These are phyloP conservation scores for Epicoccum nigrum DNA, from an alignment of 2,329 filamentous ascomycete genomes.

Conservation along the genomic window DNA sequence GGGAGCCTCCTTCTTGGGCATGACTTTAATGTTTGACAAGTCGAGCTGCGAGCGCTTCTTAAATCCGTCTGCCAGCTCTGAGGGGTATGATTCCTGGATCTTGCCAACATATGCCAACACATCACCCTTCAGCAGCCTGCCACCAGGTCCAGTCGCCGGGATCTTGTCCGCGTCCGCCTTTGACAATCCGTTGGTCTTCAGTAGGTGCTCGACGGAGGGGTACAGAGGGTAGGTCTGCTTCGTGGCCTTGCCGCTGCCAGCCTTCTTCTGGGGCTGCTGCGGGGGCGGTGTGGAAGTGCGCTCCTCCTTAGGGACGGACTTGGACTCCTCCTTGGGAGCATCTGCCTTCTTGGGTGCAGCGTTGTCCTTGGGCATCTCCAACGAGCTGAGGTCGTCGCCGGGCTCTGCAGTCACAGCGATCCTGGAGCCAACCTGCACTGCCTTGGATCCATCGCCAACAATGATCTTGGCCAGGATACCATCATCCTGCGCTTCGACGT, in stretches of 20 bases:
- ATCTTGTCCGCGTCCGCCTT: constrained; percentile 80
- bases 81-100: constrained; percentile 74
- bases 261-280: constrained; percentile 41
- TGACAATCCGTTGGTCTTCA: constrained; percentile 79
- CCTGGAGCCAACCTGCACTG: constrained; percentile 75
- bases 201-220: constrained; percentile 82
- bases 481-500: constrained; percentile 91
- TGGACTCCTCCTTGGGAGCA: constrained; percentile 32
- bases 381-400: constrained; percentile 75
- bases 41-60: constrained; percentile 82
- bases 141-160: constrained; percentile 83
- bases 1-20: constrained; percentile 53
- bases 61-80: constrained; percentile 72
- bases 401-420: constrained; percentile 84
- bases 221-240: constrained; percentile 75
- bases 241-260: constrained; percentile 55
- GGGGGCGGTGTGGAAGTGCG: constrained; percentile 38
- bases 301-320: constrained; percentile 42
- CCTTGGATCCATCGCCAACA: constrained; percentile 74
- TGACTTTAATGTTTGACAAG: constrained; percentile 92
- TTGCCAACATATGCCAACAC: constrained; percentile 86
- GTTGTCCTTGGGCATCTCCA: constrained; percentile 78
- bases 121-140: constrained; percentile 92
- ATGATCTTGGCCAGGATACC: constrained; percentile 85
- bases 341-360: constrained; percentile 49